Evolutionary conservation across 768 basidiomycete genomes (phyloP).

Genomic region (Rhodotorula graminis): DNA sequence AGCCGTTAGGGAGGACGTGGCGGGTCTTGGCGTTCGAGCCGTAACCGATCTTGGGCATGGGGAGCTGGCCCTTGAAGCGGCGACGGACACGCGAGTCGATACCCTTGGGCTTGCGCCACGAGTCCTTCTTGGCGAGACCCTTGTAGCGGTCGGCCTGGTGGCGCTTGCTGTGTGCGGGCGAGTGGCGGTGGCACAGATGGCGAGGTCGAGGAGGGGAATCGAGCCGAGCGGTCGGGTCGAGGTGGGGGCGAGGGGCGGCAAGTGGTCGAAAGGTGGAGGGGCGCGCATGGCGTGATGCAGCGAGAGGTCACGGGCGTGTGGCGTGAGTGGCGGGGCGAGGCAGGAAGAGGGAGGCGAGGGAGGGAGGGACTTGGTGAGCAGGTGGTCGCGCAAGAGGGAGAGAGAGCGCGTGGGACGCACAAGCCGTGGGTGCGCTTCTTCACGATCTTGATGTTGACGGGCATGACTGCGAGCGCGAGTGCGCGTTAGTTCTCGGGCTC

Average conservation of each 20-base stretch:
- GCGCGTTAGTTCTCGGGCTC: not conserved
- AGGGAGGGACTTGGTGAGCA: no score
- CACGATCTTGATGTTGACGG: conserved; percentile 59
- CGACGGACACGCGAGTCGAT: conserved; percentile 86
- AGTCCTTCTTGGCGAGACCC: conserved; percentile 73
- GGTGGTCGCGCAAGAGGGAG: no score
- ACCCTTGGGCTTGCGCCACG: conserved; percentile 99
- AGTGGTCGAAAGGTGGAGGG: not conserved
- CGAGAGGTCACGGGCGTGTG: no score
- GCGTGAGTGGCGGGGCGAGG: no score
- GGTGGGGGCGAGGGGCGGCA: not conserved
- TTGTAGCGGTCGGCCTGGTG: conserved; percentile 98
- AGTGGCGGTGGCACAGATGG: not conserved
- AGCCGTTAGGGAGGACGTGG: conserved; percentile 89
- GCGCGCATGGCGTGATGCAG: no score
- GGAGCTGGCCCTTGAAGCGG: conserved; percentile 41
- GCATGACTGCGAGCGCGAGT: conserved; percentile 11
- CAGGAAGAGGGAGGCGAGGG: no score
- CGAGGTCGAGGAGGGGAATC: no score
- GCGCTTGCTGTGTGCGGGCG: conserved; percentile 52
- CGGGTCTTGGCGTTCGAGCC: conserved; percentile 94
- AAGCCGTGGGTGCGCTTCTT: conserved; percentile 97
- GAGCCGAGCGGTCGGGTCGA: not conserved
- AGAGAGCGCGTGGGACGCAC: conserved; percentile 5
- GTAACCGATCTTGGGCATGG: conserved; percentile 51